Percentiles rank a stretch among this genome's conserved stretches.
phyloP scores from a whole-genome alignment of 176 grass and related monocot genomes.

The Oryza longistaminata region DNA sequence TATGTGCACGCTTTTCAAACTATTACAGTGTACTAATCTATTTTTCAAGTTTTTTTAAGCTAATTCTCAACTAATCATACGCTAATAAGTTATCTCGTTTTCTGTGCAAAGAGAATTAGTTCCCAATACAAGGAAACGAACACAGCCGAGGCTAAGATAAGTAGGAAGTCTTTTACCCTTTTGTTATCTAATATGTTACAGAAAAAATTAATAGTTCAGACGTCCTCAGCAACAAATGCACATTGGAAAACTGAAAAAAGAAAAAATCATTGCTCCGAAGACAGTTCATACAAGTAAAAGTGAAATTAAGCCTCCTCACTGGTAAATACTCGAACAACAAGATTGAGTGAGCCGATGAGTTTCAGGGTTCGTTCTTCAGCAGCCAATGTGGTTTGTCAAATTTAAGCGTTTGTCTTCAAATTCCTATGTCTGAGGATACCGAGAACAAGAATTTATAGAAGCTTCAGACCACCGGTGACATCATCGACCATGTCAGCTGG shows the following conservation, averaged over 20 bases:
- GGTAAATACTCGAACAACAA: background rate
- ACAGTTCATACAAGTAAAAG: conserved; percentile 21
- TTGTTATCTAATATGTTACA: conserved; percentile 1
- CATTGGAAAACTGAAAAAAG: background rate
- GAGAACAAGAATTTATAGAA: conserved; percentile 39
- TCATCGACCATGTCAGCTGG: conserved; percentile 82
- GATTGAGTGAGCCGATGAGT: background rate
- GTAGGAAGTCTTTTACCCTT: background rate
- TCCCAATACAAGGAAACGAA: too few relatives aligned
- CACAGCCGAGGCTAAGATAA: background rate
- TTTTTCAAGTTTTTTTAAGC: too few relatives aligned
- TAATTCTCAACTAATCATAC: too few relatives aligned
- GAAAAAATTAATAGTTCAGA: background rate
- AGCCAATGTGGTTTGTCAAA: background rate
- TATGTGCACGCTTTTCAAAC: too few relatives aligned
- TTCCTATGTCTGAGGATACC: background rate
- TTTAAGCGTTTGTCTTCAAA: background rate
- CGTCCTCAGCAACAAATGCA: background rate
- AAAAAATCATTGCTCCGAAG: background rate
- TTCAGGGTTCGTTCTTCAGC: conserved; percentile 24
- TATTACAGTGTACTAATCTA: too few relatives aligned
- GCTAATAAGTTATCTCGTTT: too few relatives aligned
- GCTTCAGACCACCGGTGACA: conserved; percentile 80
- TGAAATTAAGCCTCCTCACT: conserved; percentile 7
- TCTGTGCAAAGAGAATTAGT: too few relatives aligned